Evolutionary conservation across 345 rosid genomes (phyloP), one percentile per base, ranked within the genome.

Genomic region (Bretschneidera sinensis): DNA sequence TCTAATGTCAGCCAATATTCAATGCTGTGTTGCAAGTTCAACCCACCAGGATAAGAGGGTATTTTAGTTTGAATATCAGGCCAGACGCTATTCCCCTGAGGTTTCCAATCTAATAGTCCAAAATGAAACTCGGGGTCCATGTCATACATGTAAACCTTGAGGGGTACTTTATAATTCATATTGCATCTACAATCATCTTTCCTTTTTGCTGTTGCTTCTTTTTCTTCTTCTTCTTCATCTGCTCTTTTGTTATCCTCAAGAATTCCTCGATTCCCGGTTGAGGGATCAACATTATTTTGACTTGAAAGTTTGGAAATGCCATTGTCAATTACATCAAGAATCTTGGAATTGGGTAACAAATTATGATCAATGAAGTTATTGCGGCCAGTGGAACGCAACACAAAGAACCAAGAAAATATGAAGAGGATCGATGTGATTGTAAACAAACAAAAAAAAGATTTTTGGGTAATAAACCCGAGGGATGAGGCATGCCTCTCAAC

Each of bases 1-100:
- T 94, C 96, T 61, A 94, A 34, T 24, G 97, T 90, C 18, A 94
- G 74, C 99, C 99, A 94, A 64, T 88, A 94, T 64, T 90, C 99
- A 48, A 90, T 78, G 66, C 99, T 94, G 31, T 94, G 97, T 21
- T 94, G 97, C 91, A 90, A 68, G 70, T 94, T 94, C 78, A 90
- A 83, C 39, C 96, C 96, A 25, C 97, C 99, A 6, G 99, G 92
- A 71, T 94, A 83, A 1, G 50, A 54, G 0, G 97, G 99, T 58
- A 86, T 68, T n/a, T 55, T 61, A 33, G 68, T 52, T 51, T 59
- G 75, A 28, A 90, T 65, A 54, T 94, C 89, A 43, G 99, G 99
- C 99, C 99, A 94, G 39, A 90, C 81, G 52, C 68, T 69, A 22
- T 53, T 50, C 25, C 81, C 83, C 22, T 76, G 61, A 1, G 83